Conservation (phyloP, 352 stramenopile genomes). For the Hyaloperonospora brassicae region DNA sequence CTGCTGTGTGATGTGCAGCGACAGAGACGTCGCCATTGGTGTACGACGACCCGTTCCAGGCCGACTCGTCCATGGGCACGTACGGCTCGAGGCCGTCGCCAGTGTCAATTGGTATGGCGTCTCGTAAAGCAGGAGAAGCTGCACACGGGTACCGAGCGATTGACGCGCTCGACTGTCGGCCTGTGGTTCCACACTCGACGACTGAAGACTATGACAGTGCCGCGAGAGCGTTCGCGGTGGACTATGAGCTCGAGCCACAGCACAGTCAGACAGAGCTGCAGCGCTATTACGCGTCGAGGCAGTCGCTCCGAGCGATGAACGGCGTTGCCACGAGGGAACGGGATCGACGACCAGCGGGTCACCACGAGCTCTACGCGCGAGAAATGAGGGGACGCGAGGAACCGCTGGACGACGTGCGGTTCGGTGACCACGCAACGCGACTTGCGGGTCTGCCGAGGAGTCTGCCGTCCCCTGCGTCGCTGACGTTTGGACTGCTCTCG, state of each 20-base stretch:
- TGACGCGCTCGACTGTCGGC: no score
- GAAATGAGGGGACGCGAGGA: constrained; percentile 13
- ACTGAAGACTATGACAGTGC: constrained; percentile 12
- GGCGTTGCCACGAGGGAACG: no score
- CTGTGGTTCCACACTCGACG: not conserved
- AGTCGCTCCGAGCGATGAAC: constrained; percentile 21
- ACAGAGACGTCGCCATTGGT: no score
- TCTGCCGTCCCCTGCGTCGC: constrained; percentile 11
- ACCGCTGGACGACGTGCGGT: constrained; percentile 3
- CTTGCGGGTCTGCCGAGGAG: constrained; percentile 11
- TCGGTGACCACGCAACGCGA: not conserved
- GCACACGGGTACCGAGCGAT: no score
- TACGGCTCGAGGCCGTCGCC: no score
- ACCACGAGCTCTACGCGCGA: constrained; percentile 16
- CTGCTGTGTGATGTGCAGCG: no score
- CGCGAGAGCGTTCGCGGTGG: constrained; percentile 17
- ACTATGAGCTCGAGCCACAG: constrained; percentile 27
- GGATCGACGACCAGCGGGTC: constrained; percentile 6
- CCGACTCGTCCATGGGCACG: no score
- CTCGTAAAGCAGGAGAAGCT: no score
- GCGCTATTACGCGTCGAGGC: constrained; percentile 32
- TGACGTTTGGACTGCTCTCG: constrained; percentile 14
- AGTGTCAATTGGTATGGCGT: no score
- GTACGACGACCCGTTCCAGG: no score
- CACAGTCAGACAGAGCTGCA: constrained; percentile 31